Evolutionary conservation across 1,139 yeast genomes (phyloP), one percentile per base, ranked within the genome.

Genomic region (Yamadazyma trypodendri): DNA sequence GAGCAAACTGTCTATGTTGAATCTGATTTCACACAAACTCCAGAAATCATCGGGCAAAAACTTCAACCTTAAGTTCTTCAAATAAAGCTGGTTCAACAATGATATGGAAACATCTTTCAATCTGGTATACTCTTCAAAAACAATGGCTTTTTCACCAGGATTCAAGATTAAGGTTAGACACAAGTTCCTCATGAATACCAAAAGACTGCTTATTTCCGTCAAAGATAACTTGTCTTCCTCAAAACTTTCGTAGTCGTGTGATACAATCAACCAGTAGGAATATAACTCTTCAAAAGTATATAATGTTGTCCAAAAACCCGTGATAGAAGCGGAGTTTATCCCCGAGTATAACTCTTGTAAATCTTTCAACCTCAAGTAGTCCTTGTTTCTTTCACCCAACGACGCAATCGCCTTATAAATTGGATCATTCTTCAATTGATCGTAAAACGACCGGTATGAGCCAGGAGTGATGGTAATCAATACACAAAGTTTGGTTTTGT

Each of bases 161-260:
- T 61, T 56, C 68, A 86, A 75, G 11, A 84, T 66, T 25, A 76
- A 55, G 4, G 77, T 63, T 36, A 82, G 72, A 18, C 82, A 75
- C n/a, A 81, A 59, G 23, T 63, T 60, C 45, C 79, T 79, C 37
- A 85, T 60, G 42, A 82, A 76, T 2, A 49, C 42, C 3, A 81
- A 64, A 42, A 85, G 68, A 1, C 60, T 52, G 3, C 50, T 44
- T 5, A 82, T 71, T n/a, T 77, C 72, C 0, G 61, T 65, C 12
- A 66, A 49, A 0, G 74, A 57, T n/a, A 85, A 57, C 25, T 64
- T 68, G 2, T 68, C 77, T 39, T 60, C 50, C 9, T 57, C 52
- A 37, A 77, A 73, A 37, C 84, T 62, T 51, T 84, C 95, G 16
- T 67, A 60, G 54, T 88, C 96, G 42, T 81, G 85, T 0, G 90